Base-by-base conservation (phyloP, 176 grass and related monocot genomes). In the Cenchrus purpureus region DNA sequence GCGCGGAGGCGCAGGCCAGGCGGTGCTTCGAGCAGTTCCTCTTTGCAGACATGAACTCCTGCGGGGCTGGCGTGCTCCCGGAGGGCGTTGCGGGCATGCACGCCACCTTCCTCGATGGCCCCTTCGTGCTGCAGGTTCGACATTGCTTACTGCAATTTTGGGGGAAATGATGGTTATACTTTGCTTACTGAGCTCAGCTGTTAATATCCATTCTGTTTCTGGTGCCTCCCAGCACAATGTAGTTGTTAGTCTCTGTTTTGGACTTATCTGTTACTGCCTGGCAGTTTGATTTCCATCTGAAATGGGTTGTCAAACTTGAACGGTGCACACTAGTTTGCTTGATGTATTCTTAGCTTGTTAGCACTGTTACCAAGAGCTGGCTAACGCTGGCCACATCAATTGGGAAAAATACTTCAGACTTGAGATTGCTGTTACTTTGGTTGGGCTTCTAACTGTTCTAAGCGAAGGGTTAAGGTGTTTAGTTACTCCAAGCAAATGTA, bases 21-120 rank as follows among this genome's bases (percentile, higher is more conserved):
- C 83, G 68, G 46, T 92, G 93, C 50, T 98, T 94, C 58, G 91
- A 98, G 78, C 88, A 92, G 84, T 89, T 98, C 78, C 93, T 96
- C 70, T 86, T 98, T n/a, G 79, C 90, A 53, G 93, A 98, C 74
- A 90, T 98, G 91, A 98, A 92, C 57, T 2, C 8, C n/a, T 91
- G 76, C 32, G 91, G 97, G 7, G 87, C 86, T 4, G 93, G 97
- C 4, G 86, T 92, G 59, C 87, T 96, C 34, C 93, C 97, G 0
- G 73, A 79, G 61, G 89, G 91, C 68, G 84, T 98, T 22, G 83
- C 82, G 42, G n/a, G 17, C 55, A 89, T 96, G 91, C 88, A 96
- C n/a, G 79, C n/a, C n/a, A 43, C 68, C 13, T 68, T 89, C 19
- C 93, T 98, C 13, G 79, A 95, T 5, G 97, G 93, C 3, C 97